Evolutionary conservation across 805 yeast genomes (phyloP).

Genomic region (Zygosaccharomyces rouxii): DNA sequence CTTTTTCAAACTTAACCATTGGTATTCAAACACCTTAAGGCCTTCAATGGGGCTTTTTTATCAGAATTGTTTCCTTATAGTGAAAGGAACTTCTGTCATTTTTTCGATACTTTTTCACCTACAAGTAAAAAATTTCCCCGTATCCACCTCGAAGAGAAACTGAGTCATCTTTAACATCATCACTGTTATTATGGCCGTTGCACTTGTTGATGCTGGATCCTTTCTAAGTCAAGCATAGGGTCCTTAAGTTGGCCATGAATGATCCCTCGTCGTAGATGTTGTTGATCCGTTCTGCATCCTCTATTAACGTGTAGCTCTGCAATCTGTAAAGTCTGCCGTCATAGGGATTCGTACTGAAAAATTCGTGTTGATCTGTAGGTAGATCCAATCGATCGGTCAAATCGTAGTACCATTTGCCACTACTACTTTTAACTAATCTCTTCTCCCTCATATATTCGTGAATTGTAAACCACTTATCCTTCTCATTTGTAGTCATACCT

Average conservation of each 20-base stretch:
- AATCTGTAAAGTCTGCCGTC: constrained; percentile 22
- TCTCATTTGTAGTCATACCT: constrained; percentile 76
- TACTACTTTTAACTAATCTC: constrained; percentile 26
- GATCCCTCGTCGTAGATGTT: constrained; percentile 34
- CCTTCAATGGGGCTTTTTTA: not conserved
- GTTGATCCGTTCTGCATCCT: constrained; percentile 19
- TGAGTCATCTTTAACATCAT: not conserved
- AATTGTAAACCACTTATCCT: constrained; percentile 64
- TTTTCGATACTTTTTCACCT: not conserved
- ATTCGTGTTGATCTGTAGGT: constrained; percentile 9
- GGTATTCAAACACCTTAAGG: not conserved
- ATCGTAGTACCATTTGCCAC: constrained; percentile 18
- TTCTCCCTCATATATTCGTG: constrained; percentile 47
- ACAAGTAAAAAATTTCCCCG: not conserved
- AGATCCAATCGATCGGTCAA: constrained; percentile 4
- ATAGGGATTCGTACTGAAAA: constrained; percentile 32
- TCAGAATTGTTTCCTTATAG: not conserved
- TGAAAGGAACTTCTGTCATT: not conserved
- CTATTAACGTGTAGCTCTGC: constrained; percentile 11
- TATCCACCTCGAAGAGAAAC: not conserved
- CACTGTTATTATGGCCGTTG: not conserved
- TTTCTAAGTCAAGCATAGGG: constrained; percentile 10
- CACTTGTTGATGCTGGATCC: not conserved
- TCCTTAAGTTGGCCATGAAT: constrained; percentile 24
- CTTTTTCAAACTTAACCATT: constrained; percentile 41